These are phyloP conservation scores for Durusdinium trenchii DNA, from an alignment of 73 alveolate genomes.

Conservation along the genomic window DNA sequence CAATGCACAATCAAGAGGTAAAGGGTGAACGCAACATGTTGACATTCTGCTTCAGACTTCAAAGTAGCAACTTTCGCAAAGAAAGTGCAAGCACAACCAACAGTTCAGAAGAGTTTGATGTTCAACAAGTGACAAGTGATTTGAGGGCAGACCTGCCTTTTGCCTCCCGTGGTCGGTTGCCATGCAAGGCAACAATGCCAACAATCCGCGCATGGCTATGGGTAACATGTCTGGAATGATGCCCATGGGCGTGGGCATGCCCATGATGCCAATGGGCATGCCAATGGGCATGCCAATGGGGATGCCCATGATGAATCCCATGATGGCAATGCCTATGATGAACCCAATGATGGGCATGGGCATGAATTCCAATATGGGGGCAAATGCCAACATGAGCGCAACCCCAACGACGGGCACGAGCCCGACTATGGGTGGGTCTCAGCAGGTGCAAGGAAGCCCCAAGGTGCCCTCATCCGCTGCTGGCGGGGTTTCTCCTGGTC, in stretches of 20 bases:
- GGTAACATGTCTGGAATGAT: slow-evolving; percentile 42
- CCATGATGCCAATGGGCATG: slow-evolving; percentile 42
- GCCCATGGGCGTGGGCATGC: slow-evolving; percentile 92
- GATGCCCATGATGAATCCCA: slow-evolving; percentile 87
- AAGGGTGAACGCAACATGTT: no score
- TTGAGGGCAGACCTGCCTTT: no score
- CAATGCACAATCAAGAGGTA: no score
- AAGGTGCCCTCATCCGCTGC: neutral
- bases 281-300: slow-evolving; percentile 88
- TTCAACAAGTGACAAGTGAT: no score
- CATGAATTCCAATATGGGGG: slow-evolving; percentile 23
- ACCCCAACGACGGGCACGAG: neutral
- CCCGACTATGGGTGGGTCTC: neutral
- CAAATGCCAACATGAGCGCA: neutral
- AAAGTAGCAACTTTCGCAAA: no score
- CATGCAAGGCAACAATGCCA: slow-evolving; percentile 85
- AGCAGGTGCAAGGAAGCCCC: neutral
- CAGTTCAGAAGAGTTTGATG: no score
- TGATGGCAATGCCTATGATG: slow-evolving; percentile 94
- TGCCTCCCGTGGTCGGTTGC: no score
- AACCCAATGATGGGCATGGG: slow-evolving; percentile 65
- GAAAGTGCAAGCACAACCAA: no score
- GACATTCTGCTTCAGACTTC: no score
- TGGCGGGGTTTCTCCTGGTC: neutral
- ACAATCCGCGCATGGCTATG: slow-evolving; percentile 58